phyloP scores from a whole-genome alignment of 164 flowering plant species.

The Akebia trifoliata region DNA sequence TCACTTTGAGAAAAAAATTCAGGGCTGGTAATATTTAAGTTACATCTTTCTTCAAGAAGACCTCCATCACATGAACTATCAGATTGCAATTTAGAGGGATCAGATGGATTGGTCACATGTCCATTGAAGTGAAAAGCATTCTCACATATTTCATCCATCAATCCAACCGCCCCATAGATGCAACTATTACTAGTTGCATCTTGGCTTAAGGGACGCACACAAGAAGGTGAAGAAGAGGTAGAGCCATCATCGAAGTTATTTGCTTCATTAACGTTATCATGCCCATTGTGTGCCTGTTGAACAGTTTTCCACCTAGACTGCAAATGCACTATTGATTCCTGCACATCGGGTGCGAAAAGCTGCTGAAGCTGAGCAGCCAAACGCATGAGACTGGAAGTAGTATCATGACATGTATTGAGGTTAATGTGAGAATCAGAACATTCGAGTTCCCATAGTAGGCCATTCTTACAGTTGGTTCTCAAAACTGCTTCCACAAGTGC shows the following conservation, averaged over 20 bases:
- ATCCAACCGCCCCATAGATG: slow-evolving; percentile 31
- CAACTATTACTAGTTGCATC: slow-evolving; percentile 14
- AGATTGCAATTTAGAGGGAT: slow-evolving; percentile 23
- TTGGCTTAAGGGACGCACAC: slow-evolving; percentile 14
- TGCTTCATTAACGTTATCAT: slow-evolving; percentile 20
- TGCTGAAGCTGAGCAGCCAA: slow-evolving; percentile 79
- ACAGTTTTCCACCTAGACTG: slow-evolving; percentile 78
- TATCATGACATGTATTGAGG: slow-evolving; percentile 79
- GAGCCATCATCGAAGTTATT: slow-evolving; percentile 13
- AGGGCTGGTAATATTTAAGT: slow-evolving; percentile 15
- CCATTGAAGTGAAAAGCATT: slow-evolving; percentile 62
- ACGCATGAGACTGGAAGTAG: slow-evolving; percentile 57
- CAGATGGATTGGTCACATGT: slow-evolving; percentile 19
- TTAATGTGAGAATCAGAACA: slow-evolving; percentile 61
- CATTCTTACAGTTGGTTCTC: slow-evolving; percentile 51
- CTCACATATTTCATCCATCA: slow-evolving; percentile 86
- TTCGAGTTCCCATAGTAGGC: slow-evolving; percentile 70
- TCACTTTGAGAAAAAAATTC: slow-evolving; percentile 21
- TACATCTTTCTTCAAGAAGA: slow-evolving; percentile 25
- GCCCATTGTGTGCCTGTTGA: slow-evolving; percentile 38
- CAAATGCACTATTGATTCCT: slow-evolving; percentile 78
- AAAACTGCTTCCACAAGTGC: slow-evolving; percentile 65
- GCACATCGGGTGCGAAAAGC: slow-evolving; percentile 85
- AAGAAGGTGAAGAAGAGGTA: slow-evolving; percentile 27
- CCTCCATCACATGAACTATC: slow-evolving; percentile 24